Evolutionary conservation across 2,329 filamentous ascomycete species (phyloP), one percentile per base, ranked within the genome.

Genomic region (Didymella glomerata): DNA sequence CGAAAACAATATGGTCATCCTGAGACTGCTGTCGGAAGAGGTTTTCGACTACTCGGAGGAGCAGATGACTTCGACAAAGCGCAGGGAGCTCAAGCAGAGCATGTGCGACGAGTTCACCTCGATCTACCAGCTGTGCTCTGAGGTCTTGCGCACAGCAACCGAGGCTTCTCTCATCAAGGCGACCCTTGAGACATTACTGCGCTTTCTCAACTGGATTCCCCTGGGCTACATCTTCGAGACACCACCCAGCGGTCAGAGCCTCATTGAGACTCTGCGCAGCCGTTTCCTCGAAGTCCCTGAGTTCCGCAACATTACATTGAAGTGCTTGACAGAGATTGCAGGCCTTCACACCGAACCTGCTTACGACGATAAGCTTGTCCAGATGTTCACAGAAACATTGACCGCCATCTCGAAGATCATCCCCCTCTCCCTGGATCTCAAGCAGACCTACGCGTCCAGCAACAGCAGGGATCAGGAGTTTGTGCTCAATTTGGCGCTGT

Each of bases 1-100:
- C 86, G 95, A 99, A 82, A 99, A 99, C 83, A 99, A 99, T 84
- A 99, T 99, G 95, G 93, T 92, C 65, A 98, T 99, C 70, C 86
- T 99, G 68, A 90, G 95, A 60, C 83, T 99, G 70, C 86, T 99
- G 45, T 99, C 95, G 7, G 95, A 99, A 78, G 95, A 99, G 79
- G 94, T 99, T 36, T 99, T 99, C 75, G 95, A 99, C 82, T 99
- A 96, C 79, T 99, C 95, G 1, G 92, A 94, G 65, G 95, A 99
- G 75, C 92, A 97, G 78, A 97, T 99, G 94, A 99, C 95, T n/a
- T 97, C 94, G 36, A 87, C 90, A 59, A 99, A 99, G 84, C 96
- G 93, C 40, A 89, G 93, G 72, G 97, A 96, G 78, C 84, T 99
- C 64, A 99, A 99, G 84, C 94, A 93, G 68, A 97, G 92, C 66